Evolutionary conservation across 1,284 basidiomycete genomes (phyloP).

Genomic region (Trichosporon coremiiforme): DNA sequence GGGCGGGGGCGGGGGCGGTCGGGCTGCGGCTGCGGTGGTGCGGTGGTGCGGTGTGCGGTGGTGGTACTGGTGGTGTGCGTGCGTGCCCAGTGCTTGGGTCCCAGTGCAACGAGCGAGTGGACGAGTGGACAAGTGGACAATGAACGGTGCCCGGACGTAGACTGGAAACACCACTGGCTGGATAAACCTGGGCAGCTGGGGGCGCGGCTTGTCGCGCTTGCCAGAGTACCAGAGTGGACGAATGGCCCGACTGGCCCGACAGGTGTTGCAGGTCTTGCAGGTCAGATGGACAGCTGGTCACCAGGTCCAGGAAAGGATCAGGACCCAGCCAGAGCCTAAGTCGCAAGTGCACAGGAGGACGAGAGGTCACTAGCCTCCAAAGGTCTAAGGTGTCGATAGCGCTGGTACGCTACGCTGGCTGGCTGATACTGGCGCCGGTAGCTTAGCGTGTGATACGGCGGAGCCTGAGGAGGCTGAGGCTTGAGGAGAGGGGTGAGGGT

Average conservation of each 20-base stretch:
- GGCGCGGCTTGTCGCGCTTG: not conserved
- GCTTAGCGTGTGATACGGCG: not conserved
- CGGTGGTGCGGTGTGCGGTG: not conserved
- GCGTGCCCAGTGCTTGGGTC: not conserved
- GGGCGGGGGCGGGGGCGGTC: not conserved
- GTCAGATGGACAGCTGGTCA: not conserved
- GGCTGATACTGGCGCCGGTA: constrained; percentile 1
- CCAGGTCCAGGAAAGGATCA: not conserved
- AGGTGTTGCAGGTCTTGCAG: not conserved
- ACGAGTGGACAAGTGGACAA: not conserved
- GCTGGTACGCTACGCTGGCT: not conserved
- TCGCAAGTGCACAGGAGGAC: not conserved
- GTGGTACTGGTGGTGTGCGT: not conserved
- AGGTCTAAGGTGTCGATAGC: not conserved
- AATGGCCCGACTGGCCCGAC: constrained; percentile 1
- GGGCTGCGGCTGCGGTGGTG: not conserved
- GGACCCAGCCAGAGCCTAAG: not conserved
- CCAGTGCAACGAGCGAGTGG: too few species aligned
- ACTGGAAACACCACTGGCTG: too few species aligned
- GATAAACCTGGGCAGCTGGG: too few species aligned
- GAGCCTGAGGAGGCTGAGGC: not conserved
- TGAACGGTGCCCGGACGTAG: not conserved
- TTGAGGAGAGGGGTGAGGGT: not conserved
- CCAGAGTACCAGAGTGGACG: not conserved
- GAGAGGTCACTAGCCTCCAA: too few species aligned